Conservation (phyloP, 257 asterid genomes). For the Ilex asprella region DNA sequence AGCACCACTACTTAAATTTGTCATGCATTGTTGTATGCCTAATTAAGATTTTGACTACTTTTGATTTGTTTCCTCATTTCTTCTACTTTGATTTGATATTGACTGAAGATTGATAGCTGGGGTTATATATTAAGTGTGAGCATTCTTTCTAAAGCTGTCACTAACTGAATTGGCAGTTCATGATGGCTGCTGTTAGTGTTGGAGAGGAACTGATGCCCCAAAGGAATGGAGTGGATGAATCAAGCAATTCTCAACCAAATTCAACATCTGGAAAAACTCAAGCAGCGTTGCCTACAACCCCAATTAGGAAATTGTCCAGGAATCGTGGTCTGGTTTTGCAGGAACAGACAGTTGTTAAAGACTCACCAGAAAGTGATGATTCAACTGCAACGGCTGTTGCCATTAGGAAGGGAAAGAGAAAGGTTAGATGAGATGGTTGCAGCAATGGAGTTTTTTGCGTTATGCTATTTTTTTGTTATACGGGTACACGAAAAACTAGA, state of each 20-base stretch:
- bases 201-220: constrained; percentile 95
- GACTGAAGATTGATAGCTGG: too few species aligned
- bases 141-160: neutral
- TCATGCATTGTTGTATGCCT: too few species aligned
- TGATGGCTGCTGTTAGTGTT: constrained; percentile 54
- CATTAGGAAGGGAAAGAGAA: constrained; percentile 65
- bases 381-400: constrained; percentile 40
- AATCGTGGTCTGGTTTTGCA: constrained; percentile 85
- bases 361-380: constrained; percentile 65
- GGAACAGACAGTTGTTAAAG: constrained; percentile 70
- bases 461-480: neutral
- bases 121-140: neutral
- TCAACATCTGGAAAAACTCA: constrained; percentile 27
- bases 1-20: too few species aligned
- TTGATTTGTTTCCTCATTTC: neutral
- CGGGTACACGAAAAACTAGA: neutral
- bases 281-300: constrained; percentile 50
- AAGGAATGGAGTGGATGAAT: constrained; percentile 24
- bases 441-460: too few species aligned
- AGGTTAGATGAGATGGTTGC: constrained; percentile 22
- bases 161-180: constrained; percentile 42
- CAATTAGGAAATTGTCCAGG: constrained; percentile 80
- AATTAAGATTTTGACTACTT: neutral
- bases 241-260: constrained; percentile 19
- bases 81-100: neutral